Conservation (phyloP, 495 filamentous ascomycete species). For the Aspergillus diversus region DNA sequence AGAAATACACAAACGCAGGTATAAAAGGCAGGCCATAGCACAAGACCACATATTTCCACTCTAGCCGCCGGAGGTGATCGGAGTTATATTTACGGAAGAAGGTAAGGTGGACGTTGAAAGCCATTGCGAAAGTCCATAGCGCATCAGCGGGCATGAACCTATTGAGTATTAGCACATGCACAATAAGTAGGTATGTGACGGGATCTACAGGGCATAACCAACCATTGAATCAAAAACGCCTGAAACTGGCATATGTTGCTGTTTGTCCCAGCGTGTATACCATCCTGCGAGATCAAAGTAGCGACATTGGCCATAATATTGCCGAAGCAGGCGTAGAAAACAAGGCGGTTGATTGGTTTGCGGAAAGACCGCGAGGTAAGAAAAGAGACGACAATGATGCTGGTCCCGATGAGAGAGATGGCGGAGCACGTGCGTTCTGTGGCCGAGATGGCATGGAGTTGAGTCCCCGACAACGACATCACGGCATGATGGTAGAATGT, state of each 20-base stretch:
- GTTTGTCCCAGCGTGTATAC: slow-evolving; percentile 42
- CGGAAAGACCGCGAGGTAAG: slow-evolving; percentile 48
- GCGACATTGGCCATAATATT: slow-evolving; percentile 82
- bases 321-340: slow-evolving; percentile 85
- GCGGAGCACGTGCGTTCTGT: slow-evolving; percentile 71
- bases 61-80: slow-evolving; percentile 65
- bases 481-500: slow-evolving; percentile 16
- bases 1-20: slow-evolving; percentile 69
- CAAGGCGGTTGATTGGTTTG: slow-evolving; percentile 87
- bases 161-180: slow-evolving; percentile 16
- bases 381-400: slow-evolving; percentile 78
- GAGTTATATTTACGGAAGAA: slow-evolving; percentile 79
- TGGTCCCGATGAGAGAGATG: slow-evolving; percentile 71
- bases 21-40: slow-evolving; percentile 81
- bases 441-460: slow-evolving; percentile 52
- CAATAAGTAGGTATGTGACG: too few relatives aligned
- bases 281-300: slow-evolving; percentile 71
- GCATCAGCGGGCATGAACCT: slow-evolving; percentile 81
- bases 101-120: slow-evolving; percentile 83
- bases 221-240: slow-evolving; percentile 77
- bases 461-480: slow-evolving; percentile 29
- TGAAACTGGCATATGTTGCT: slow-evolving; percentile 74
- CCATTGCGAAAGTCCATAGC: slow-evolving; percentile 83
- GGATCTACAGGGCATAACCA: slow-evolving; percentile 12
- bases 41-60: slow-evolving; percentile 69